These are phyloP conservation scores for Stephania cephalantha DNA, from an alignment of 164 flowering plant species.

Conservation along the genomic window DNA sequence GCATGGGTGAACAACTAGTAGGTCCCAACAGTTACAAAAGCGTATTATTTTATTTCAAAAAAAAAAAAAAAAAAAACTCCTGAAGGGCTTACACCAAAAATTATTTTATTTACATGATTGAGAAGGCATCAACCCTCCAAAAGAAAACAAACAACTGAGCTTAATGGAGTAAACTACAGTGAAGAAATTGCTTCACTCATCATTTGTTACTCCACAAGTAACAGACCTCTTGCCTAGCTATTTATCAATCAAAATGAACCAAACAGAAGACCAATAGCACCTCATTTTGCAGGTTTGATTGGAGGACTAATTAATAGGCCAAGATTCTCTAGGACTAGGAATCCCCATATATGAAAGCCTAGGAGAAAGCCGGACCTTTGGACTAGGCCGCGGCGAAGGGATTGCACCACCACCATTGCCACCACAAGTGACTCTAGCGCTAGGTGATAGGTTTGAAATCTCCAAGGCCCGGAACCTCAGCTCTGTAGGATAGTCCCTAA, in stretches of 20 bases:
- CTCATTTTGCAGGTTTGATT: background rate
- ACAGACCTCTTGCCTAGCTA: background rate
- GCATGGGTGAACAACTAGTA: too few relatives aligned
- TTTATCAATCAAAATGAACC: background rate
- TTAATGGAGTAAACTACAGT: background rate
- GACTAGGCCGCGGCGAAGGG: slow-evolving; percentile 79
- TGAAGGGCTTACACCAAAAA: background rate
- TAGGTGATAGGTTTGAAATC: slow-evolving; percentile 68
- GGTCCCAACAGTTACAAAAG: too few relatives aligned
- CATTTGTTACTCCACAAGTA: background rate
- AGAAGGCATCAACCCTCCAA: background rate
- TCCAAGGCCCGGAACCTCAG: slow-evolving; percentile 69
- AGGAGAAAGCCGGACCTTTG: slow-evolving; percentile 66
- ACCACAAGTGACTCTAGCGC: slow-evolving; percentile 32
- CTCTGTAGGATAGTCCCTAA: slow-evolving; percentile 69
- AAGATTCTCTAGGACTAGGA: slow-evolving; percentile 46
- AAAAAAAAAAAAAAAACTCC: too few relatives aligned
- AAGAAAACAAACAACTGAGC: background rate
- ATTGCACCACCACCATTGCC: slow-evolving; percentile 35
- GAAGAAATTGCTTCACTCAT: background rate
- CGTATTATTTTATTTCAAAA: too few relatives aligned
- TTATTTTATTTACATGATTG: background rate
- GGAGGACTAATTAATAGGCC: slow-evolving; percentile 6
- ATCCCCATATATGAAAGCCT: slow-evolving; percentile 74
- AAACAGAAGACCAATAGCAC: background rate